Evolutionary conservation across 345 rosid species (phyloP), one percentile per base, ranked within the genome.

Genomic region (Diplotaxis tenuifolia): DNA sequence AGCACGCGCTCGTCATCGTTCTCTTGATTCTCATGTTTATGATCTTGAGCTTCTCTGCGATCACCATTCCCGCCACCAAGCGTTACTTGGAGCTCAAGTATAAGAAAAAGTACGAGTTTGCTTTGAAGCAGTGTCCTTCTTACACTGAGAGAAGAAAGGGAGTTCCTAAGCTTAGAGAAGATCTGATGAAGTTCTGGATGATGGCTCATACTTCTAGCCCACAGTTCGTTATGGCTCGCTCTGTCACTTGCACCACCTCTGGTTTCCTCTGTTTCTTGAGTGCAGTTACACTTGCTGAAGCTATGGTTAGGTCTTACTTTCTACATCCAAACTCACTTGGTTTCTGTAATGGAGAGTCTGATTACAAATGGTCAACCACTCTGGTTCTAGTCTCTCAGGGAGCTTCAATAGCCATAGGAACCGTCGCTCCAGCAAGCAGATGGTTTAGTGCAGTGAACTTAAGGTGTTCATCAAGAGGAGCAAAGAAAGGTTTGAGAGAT

Each of bases 151-250:
- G 11, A 27, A 56, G 79, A n/a, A 69, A 6, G 7, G 50, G 65
- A 19, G 65, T 74, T 7, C 57, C 72, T 66, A 77, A 81, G 66
- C 86, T 91, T n/a, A 86, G 77, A 78, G 83, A 84, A 47, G 85
- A 83, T 70, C 80, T 93, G 3, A 79, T 78, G 89, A 91, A 83
- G 25, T 87, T 75, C 49, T 89, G 98, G 92, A 86, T 93, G 87
- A 91, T 93, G 97, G 92, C 98, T 66, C 85, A 90, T 68, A 91
- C 96, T 61, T 59, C 84, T 75, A 84, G 86, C 68, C 98, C 97
- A 9, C 98, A 93, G 80, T 91, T 91, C 27, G 97, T 93, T 57
- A 77, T 87, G 53, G 92, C 87, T 34, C 86, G 94, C 63, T 93
- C 92, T 0, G 97, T 84, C 42, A 91, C 96, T 2, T 87, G 97